Percentiles rank a stretch among this genome's conserved stretches.
These are phyloP conservation scores for Aegle marmelos DNA, from an alignment of 345 rosid species.

Conservation along the genomic window DNA sequence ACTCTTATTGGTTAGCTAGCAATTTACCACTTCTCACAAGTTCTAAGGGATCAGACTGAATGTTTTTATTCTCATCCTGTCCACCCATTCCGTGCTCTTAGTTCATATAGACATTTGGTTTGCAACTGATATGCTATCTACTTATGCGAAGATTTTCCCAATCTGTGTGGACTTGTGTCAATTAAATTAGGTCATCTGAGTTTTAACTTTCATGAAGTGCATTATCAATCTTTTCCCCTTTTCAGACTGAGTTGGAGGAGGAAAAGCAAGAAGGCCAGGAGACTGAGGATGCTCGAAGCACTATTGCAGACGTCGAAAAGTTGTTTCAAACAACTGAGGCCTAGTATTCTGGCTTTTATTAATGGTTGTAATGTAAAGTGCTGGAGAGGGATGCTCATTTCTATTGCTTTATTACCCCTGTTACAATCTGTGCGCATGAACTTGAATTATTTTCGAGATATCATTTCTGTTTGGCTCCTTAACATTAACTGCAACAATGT, in stretches of 20 bases:
- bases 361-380: background rate
- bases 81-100: no score
- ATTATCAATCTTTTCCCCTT: background rate
- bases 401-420: background rate
- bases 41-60: background rate
- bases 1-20: background rate
- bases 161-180: background rate
- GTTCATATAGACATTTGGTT: background rate
- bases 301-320: slow-evolving; percentile 55
- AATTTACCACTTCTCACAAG: background rate
- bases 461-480: background rate
- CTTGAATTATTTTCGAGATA: background rate
- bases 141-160: background rate
- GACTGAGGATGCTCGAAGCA: slow-evolving; percentile 62
- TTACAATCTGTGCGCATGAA: background rate
- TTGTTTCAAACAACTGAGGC: slow-evolving; percentile 56
- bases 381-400: background rate
- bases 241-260: slow-evolving; percentile 67
- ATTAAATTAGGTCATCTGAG: background rate
- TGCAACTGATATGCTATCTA: background rate
- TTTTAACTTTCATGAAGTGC: background rate
- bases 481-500: background rate
- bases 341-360: slow-evolving; percentile 17
- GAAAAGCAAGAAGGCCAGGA: slow-evolving; percentile 54
- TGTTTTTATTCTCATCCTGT: background rate